Conservation (phyloP, 768 basidiomycete genomes). For the Boletus rubescentipes region DNA sequence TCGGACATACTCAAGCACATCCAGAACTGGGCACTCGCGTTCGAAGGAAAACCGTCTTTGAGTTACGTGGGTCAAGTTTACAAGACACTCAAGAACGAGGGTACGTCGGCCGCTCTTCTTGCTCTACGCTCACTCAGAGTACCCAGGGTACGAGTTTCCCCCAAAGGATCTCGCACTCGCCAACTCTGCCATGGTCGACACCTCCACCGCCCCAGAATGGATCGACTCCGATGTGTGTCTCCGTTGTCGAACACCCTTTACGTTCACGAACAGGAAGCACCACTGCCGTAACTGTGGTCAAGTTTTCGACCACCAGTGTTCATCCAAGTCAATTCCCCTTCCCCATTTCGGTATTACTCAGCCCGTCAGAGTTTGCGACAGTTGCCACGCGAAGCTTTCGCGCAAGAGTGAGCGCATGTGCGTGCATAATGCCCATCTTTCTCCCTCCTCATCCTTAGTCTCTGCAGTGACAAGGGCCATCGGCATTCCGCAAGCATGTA, state of each 20-base stretch:
- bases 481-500: slow-evolving; percentile 56
- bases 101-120: slow-evolving; percentile 39
- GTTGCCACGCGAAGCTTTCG: slow-evolving; percentile 76
- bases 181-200: slow-evolving; percentile 85
- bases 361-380: slow-evolving; percentile 91
- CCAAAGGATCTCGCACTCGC: slow-evolving; percentile 69
- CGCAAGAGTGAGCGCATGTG: slow-evolving; percentile 63
- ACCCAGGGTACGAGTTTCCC: slow-evolving; percentile 78
- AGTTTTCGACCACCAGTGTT: slow-evolving; percentile 94
- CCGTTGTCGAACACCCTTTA: slow-evolving; percentile 86
- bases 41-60: slow-evolving; percentile 75
- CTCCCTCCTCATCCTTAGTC: background rate
- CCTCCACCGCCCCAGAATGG: slow-evolving; percentile 94
- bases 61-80: slow-evolving; percentile 80
- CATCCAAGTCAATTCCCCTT: slow-evolving; percentile 76
- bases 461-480: slow-evolving; percentile 45
- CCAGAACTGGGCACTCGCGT: slow-evolving; percentile 94
- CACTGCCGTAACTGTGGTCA: slow-evolving; percentile 98
- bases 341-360: slow-evolving; percentile 94
- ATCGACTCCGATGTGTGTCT: slow-evolving; percentile 94
- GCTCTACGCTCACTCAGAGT: background rate
- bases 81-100: slow-evolving; percentile 70
- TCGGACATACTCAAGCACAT: slow-evolving; percentile 70
- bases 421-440: slow-evolving; percentile 14
- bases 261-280: slow-evolving; percentile 96